Evolutionary conservation across 148 eudicot species (phyloP).

Genomic region (Suaeda aralocaspica): DNA sequence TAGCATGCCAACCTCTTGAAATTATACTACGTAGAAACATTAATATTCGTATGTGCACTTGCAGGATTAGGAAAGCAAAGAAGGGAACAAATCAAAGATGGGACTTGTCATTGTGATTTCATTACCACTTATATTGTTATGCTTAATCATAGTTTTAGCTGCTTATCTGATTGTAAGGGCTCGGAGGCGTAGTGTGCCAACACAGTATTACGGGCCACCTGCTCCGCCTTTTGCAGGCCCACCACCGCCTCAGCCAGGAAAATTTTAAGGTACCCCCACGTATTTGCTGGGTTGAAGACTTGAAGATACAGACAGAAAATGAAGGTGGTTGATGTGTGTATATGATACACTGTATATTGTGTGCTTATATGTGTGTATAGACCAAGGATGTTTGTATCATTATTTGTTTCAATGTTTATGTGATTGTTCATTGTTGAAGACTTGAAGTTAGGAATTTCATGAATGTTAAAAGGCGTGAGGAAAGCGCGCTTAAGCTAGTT

Average conservation of each 20-base stretch:
- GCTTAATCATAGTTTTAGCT: conserved; percentile 42
- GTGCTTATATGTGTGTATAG: background rate
- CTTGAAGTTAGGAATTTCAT: background rate
- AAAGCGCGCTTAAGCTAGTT: background rate
- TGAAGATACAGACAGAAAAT: background rate
- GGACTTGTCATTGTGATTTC: conserved; percentile 43
- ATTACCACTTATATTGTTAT: conserved; percentile 41
- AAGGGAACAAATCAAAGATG: conserved; percentile 25
- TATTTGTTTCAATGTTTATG: background rate
- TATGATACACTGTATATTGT: background rate
- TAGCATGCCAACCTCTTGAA: no score
- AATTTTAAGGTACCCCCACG: background rate
- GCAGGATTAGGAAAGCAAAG: conserved; percentile 15
- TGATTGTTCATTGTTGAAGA: no score
- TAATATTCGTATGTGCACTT: background rate
- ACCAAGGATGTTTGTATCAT: background rate
- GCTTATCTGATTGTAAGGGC: conserved; percentile 52
- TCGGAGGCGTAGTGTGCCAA: conserved; percentile 30
- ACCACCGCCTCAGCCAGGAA: background rate
- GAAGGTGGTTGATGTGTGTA: background rate
- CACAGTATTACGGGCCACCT: conserved; percentile 44
- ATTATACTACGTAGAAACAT: no score
- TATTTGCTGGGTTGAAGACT: background rate
- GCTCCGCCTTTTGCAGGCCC: conserved; percentile 39
- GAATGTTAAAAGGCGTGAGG: background rate